Conservation (phyloP, 768 basidiomycete species). For the Russula lepida region DNA sequence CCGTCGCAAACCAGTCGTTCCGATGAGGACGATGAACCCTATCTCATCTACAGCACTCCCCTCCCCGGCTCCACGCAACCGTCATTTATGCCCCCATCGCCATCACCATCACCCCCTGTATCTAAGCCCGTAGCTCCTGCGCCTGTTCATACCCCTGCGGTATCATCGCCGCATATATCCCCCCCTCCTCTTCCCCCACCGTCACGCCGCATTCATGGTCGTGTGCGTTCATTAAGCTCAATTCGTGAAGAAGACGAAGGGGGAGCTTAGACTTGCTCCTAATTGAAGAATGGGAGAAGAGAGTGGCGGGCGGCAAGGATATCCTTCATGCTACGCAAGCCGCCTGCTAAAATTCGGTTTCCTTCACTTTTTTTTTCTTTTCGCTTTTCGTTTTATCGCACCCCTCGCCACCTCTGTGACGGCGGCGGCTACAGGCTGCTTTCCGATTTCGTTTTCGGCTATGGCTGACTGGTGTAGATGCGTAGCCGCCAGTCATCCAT, state of each 20-base stretch:
- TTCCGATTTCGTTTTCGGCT: neutral
- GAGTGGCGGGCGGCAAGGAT: conserved; percentile 11
- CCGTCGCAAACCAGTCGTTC: conserved; percentile 1
- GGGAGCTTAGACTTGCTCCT: neutral
- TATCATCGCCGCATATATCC: conserved; percentile 9
- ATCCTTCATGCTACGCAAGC: conserved; percentile 13
- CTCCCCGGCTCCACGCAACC: conserved; percentile 2
- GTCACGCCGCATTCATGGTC: conserved; percentile 17
- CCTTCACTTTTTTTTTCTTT: neutral
- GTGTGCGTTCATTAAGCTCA: conserved; percentile 19
- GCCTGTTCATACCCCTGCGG: conserved; percentile 13
- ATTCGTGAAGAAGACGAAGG: conserved; percentile 21
- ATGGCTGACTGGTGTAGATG: conserved; percentile 12
- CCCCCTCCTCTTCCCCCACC: conserved; percentile 14
- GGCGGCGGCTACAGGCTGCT: neutral
- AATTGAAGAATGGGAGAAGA: neutral
- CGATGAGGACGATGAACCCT: conserved; percentile 20
- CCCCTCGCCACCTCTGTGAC: neutral
- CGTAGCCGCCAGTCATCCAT: conserved; percentile 4
- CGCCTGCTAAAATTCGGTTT: conserved; percentile 9
- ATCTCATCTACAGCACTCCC: conserved; percentile 22
- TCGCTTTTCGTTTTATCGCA: neutral
- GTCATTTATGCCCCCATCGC: neutral
- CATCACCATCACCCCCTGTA: conserved; percentile 10
- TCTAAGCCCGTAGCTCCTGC: neutral